phyloP scores from a whole-genome alignment of 176 grass and related monocot species.

The Alopecurus myosuroides region DNA sequence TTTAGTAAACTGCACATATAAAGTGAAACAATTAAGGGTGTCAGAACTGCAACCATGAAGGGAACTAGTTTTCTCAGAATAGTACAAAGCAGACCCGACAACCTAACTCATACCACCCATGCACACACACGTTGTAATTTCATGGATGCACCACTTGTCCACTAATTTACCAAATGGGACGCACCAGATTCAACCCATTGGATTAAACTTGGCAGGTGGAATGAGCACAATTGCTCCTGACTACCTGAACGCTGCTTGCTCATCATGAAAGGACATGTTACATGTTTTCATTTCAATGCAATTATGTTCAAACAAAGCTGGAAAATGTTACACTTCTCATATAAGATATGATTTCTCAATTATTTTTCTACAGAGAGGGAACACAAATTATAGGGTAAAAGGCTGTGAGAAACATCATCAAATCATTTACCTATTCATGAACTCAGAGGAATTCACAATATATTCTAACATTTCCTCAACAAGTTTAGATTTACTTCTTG shows the following conservation, averaged over 20 bases:
- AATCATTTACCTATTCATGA: slow-evolving; percentile 48
- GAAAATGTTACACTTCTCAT: not conserved
- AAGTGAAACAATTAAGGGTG: not conserved
- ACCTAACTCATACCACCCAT: not conserved
- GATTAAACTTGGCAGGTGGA: not conserved
- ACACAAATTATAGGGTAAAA: not conserved
- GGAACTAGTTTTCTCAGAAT: not conserved
- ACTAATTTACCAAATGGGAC: not conserved
- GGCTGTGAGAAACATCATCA: not conserved
- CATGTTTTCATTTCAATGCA: not conserved
- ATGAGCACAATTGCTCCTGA: not conserved
- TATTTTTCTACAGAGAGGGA: not conserved
- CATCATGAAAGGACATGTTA: not conserved
- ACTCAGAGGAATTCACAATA: slow-evolving; percentile 42
- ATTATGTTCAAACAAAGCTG: not conserved
- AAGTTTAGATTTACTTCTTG: slow-evolving; percentile 31
- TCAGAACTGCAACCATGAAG: not conserved
- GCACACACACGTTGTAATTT: not conserved
- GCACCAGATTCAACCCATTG: not conserved
- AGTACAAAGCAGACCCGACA: not conserved
- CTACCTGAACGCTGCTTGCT: not conserved
- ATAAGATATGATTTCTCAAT: not conserved
- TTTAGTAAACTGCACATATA: slow-evolving; percentile 6
- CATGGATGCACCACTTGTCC: not conserved
- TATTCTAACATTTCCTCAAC: slow-evolving; percentile 56